Base-by-base conservation (phyloP, 2,329 filamentous ascomycete species). In the Claviceps sp. region DNA sequence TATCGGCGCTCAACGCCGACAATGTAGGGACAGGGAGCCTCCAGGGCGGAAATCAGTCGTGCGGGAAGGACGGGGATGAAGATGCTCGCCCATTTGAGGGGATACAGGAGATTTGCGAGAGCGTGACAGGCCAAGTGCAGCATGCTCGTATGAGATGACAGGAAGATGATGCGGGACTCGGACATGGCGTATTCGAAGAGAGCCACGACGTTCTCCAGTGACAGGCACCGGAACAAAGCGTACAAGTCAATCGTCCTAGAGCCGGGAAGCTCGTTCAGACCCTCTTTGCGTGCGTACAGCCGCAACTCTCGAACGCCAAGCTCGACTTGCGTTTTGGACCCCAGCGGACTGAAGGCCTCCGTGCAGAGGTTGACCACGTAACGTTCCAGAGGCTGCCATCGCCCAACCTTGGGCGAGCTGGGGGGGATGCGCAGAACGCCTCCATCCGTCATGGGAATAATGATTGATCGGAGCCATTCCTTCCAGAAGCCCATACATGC, bases 351-450 rank as follows among this genome's bases (percentile, higher is more conserved):
- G 62, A 94, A 85, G 2, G 93, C 93, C 69, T 97, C 91, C 10
- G 90, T 90, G 69, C 93, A 98, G 38, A 98, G 75, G 65, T 97
- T 97, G 70, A 97, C 85, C 38, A 98, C 90, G 66, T 97, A 98
- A 63, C 90, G 84, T 71, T 98, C 93, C 55, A 98, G 72, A 14
- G 93, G 93, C 66, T 96, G 91, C 93, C 93, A 98, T 64, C 89
- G 82, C 45, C 93, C 93, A 57, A 95, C 82, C 61, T 83, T 87
- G 13, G 93, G 90, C 5, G 91, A 97, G 67, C 85, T 95, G 10
- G 88, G 76, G 6, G 93, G 89, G 7, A 98, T 82, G 52, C 90
- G 80, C 58, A 93, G 71, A 34, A 98, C 76, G 14, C 77, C 82
- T 19, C 91, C 89, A 63, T 95, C 89, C 1, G 84, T 89, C 93